These are phyloP conservation scores for Westerdykella ornata DNA, from an alignment of 2,329 filamentous ascomycete genomes.

Conservation along the genomic window DNA sequence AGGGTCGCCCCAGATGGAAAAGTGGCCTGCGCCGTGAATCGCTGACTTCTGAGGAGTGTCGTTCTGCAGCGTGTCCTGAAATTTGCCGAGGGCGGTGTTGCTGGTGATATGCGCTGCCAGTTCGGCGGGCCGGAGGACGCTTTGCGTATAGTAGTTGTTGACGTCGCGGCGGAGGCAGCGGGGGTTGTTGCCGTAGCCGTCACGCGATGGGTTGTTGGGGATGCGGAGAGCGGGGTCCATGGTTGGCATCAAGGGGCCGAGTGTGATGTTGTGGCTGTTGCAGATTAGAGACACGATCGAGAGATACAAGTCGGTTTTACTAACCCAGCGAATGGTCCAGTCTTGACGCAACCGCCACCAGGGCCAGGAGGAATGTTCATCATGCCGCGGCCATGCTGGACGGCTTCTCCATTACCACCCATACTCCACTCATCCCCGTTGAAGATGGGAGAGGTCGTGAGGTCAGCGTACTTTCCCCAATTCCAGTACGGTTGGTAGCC, in stretches of 20 bases:
- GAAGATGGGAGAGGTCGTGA: constrained; percentile 47
- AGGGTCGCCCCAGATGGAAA: constrained; percentile 39
- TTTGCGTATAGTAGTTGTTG: constrained; percentile 21
- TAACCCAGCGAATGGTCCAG: constrained; percentile 46
- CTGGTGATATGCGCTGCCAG: constrained; percentile 21
- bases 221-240: constrained; percentile 27
- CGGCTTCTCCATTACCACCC: constrained; percentile 43
- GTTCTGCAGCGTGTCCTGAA: constrained; percentile 23
- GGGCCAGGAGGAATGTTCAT: constrained; percentile 42
- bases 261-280: constrained; percentile 29
- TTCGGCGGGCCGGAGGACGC: constrained; percentile 13
- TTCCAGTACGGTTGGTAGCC: constrained; percentile 47
- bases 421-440: constrained; percentile 47
- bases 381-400: constrained; percentile 13
- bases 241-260: constrained; percentile 43
- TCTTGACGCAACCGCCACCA: constrained; percentile 51
- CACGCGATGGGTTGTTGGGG: constrained; percentile 24
- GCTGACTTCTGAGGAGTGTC: constrained; percentile 8
- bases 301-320: constrained; percentile 5
- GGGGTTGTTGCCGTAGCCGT: constrained; percentile 27
- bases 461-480: constrained; percentile 46
- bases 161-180: constrained; percentile 30
- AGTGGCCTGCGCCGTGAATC: constrained; percentile 44
- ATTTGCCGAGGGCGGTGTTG: constrained; percentile 16
- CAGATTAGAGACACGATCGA: background rate